Evolutionary conservation across 768 basidiomycete species (phyloP), one percentile per base, ranked within the genome.

Genomic region (Tulasnella sp.): DNA sequence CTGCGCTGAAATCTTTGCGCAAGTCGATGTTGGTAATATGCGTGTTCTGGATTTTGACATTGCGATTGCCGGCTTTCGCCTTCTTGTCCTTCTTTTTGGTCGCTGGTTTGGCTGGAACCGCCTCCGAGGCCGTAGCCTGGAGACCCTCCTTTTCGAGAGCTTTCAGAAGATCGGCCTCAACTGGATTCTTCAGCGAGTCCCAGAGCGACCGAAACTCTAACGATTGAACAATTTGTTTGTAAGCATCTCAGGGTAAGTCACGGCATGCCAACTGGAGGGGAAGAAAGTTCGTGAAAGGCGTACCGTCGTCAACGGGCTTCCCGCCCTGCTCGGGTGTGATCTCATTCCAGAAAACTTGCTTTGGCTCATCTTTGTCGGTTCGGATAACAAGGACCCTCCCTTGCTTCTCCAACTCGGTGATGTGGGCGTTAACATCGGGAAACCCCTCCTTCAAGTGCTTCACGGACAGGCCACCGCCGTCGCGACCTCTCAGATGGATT

Each of bases 291-390:
- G 6, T n/a, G n/a, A 29, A 48, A 48, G 32, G 42, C 67, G 32
- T 32, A 72, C 29, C 71, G 37, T 82, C 88, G 75, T 77, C 77
- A 71, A 77, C 77, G 18, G 37, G 26, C 69, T 77, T 77, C 15
- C 77, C 77, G 91, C 95, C 95, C 87, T 94, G 90, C 84, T 96
- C 94, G 4, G 95, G 89, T 0, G 91, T 90, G 79, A 95, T 88
- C 83, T 96, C 94, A 80, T 96, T 96, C 91, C 92, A 95, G 81
- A 94, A 95, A 0, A 94, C 94, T 90, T 93, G 92, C 74, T 91
- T 88, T 82, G 93, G 85, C 80, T 93, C 91, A 81, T 96, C 94
- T 82, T 94, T 96, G 71, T 88, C 85, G 0, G 93, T 93, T 69
- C 95, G 88, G 23, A 93, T 96, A n/a, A 95, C 92, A 55, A 95